These are phyloP conservation scores for Saksenaea vasiformis DNA, from an alignment of 371 early-diverging fungal species.

Conservation along the genomic window DNA sequence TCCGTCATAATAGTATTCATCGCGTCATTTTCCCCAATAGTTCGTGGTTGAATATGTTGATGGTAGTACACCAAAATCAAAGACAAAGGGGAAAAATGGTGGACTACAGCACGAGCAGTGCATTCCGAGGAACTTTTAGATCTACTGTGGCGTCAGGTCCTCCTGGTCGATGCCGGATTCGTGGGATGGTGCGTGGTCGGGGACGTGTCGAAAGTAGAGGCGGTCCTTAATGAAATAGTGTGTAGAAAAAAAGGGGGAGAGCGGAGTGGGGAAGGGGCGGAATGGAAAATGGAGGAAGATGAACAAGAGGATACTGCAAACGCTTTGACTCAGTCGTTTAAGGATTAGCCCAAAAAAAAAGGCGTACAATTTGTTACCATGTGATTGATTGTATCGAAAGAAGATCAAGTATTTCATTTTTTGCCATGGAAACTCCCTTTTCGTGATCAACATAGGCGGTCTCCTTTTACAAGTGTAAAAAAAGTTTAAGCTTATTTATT, in stretches of 20 bases:
- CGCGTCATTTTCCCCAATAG: conserved; percentile 90
- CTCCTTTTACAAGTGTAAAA: neutral
- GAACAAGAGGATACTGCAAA: neutral
- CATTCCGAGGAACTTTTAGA: neutral
- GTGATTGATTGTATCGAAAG: neutral
- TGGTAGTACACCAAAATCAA: conserved; percentile 93
- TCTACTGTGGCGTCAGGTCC: conserved; percentile 7
- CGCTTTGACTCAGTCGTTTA: neutral
- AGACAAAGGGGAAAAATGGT: conserved; percentile 45
- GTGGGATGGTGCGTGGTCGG: conserved; percentile 57
- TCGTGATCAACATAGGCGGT: neutral
- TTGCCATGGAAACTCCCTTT: neutral
- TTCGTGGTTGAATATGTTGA: conserved; percentile 88
- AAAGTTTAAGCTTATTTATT: neutral
- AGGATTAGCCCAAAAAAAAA: neutral
- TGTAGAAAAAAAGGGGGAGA: neutral
- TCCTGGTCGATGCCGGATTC: conserved; percentile 51
- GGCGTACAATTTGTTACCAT: neutral
- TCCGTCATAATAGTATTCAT: conserved; percentile 88
- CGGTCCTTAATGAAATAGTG: conserved; percentile 16
- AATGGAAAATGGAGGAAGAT: neutral
- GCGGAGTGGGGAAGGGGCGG: neutral
- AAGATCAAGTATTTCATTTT: neutral
- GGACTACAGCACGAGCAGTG: neutral
- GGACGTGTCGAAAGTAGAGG: conserved; percentile 47